These are phyloP conservation scores for Neoarthrinium moseri DNA, from an alignment of 2,329 filamentous ascomycete genomes.

Conservation along the genomic window DNA sequence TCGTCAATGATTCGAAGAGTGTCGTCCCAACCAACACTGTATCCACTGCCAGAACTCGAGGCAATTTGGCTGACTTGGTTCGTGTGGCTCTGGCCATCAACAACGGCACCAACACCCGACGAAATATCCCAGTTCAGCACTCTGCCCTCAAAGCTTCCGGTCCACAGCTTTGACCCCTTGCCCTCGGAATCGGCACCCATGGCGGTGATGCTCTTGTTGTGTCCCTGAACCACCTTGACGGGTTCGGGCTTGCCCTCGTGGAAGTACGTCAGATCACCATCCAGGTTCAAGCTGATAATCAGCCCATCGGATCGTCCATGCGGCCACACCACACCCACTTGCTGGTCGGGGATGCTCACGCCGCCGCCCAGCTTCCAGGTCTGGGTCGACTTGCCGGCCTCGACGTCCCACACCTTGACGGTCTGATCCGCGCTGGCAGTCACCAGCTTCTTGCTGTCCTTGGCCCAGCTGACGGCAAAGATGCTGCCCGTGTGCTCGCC, in stretches of 20 bases:
- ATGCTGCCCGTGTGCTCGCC: constrained; percentile 91
- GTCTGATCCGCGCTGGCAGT: constrained; percentile 94
- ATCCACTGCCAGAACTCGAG: constrained; percentile 61
- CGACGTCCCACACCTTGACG: constrained; percentile 90
- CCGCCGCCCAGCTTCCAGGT: constrained; percentile 84
- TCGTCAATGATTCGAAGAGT: constrained; percentile 78
- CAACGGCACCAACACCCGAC: constrained; percentile 64
- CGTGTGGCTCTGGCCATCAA: constrained; percentile 80
- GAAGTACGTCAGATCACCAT: constrained; percentile 88
- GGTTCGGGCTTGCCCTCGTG: constrained; percentile 69
- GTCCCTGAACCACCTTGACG: constrained; percentile 73
- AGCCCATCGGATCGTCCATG: constrained; percentile 78
- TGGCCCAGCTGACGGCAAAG: constrained; percentile 86
- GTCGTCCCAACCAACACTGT: constrained; percentile 93
- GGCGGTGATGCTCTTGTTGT: constrained; percentile 88
- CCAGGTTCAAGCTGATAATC: constrained; percentile 85
- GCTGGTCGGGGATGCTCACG: constrained; percentile 77
- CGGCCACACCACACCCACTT: constrained; percentile 92
- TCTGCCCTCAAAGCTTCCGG: constrained; percentile 88
- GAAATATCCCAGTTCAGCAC: constrained; percentile 80
- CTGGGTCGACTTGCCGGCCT: constrained; percentile 73
- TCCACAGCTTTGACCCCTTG: constrained; percentile 70
- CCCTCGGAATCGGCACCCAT: constrained; percentile 56
- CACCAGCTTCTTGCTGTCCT: constrained; percentile 80
- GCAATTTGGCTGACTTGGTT: constrained; percentile 83